A percentile compares a stretch with the other conserved stretches of the same genome.
Evolutionary conservation across 306 rosid species (phyloP).

Genomic region (Dryas alaskensis): DNA sequence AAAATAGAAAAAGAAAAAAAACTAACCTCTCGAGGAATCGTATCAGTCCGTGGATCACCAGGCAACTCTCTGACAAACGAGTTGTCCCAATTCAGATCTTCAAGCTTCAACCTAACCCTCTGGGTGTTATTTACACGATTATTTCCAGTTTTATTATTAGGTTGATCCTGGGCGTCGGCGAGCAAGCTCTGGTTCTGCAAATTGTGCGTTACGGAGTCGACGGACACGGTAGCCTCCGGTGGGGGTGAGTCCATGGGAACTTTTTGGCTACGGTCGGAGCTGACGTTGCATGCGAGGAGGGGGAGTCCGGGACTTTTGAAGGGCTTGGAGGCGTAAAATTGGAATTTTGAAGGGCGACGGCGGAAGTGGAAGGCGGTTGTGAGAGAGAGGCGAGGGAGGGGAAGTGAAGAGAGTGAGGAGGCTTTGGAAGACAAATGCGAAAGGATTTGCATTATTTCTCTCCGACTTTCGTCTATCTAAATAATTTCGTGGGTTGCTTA

Average conservation of each 20-base stretch:
- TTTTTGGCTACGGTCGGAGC: conserved; percentile 13
- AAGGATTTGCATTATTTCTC: conserved; percentile 31
- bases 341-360: conserved; percentile 38
- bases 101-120: conserved; percentile 39
- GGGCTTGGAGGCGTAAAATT: conserved; percentile 23
- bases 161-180: background rate
- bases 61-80: conserved; percentile 72
- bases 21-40: conserved; percentile 69
- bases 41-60: conserved; percentile 71
- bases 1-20: background rate
- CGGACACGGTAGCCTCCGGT: conserved; percentile 40
- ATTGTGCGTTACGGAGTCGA: conserved; percentile 64
- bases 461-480: background rate
- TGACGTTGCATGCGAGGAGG: conserved; percentile 34
- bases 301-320: conserved; percentile 4
- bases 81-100: conserved; percentile 91
- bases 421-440: conserved; percentile 47
- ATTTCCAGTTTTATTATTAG: background rate
- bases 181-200: conserved; percentile 59
- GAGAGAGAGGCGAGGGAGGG: conserved; percentile 24
- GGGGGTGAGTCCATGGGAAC: conserved; percentile 59
- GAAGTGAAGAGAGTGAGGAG: conserved; percentile 11
- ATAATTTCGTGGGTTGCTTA: background rate
- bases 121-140: conserved; percentile 11
- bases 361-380: conserved; percentile 27